Conservation (phyloP, 2,329 filamentous ascomycete species). For the Venturia pyrina region DNA sequence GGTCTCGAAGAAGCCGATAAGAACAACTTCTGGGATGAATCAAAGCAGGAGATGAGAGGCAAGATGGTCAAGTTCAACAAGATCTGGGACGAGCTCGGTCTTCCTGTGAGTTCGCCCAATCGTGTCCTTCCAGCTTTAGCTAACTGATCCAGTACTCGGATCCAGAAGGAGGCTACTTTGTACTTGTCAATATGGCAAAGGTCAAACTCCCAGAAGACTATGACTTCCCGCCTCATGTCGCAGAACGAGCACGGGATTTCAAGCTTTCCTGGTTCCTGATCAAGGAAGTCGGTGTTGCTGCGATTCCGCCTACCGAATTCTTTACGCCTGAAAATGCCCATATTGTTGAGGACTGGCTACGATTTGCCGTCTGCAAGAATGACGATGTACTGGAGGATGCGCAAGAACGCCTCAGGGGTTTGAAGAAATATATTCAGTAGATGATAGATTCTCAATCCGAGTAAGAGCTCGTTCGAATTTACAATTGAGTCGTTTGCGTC, state of each 20-base stretch:
- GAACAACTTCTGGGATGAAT: conserved; percentile 77
- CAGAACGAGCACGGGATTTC: conserved; percentile 79
- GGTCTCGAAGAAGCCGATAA: conserved; percentile 86
- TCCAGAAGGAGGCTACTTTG: conserved; percentile 95
- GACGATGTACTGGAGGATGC: conserved; percentile 58
- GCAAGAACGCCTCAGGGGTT: conserved; percentile 37
- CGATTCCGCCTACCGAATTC: conserved; percentile 94
- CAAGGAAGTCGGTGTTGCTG: conserved; percentile 88
- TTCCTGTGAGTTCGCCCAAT: conserved; percentile 25
- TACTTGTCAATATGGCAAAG: conserved; percentile 85
- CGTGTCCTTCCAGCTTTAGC: background rate
- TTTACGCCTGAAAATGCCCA: conserved; percentile 78
- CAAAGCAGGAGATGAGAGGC: conserved; percentile 75
- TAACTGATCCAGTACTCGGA: conserved; percentile 55
- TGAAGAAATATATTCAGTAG: conserved; percentile 39
- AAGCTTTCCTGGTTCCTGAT: conserved; percentile 95
- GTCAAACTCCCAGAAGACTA: conserved; percentile 78
- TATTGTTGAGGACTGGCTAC: conserved; percentile 83
- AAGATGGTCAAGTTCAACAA: conserved; percentile 84
- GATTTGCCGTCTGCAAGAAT: conserved; percentile 94
- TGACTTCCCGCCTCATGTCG: conserved; percentile 81
- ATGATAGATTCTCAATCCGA: background rate
- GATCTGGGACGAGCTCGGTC: conserved; percentile 37
- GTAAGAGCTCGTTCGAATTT: background rate
- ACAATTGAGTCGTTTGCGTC: background rate